Base-by-base conservation (phyloP, 345 rosid species). In the Passiflora organensis region DNA sequence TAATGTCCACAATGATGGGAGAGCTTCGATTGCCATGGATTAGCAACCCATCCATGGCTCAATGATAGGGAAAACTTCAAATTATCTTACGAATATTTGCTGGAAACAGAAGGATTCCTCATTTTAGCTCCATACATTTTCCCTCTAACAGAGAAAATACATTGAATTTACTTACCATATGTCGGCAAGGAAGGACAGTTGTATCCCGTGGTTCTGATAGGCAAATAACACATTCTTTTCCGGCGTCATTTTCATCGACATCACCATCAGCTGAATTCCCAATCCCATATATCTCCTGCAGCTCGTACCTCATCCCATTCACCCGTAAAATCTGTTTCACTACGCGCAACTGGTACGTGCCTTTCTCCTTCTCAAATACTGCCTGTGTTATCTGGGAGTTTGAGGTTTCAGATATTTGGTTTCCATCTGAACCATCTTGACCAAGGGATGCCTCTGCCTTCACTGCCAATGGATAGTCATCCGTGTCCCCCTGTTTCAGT, bases 171-270 rank as follows among this genome's bases (percentile, higher is more conserved):
- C 46, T 75, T 71, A 91, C 96, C 99, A 93, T 88, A 73, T 93
- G 99, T 42, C 99, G 77, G 75, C 99, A 93, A 10, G 96, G 99
- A 69, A 93, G 95, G 56, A 89, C 86, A 15, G 99, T 86, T 1
- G 94, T 93, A 57, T 89, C 94, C 36, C 94, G 80, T 48, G 89
- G 91, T 63, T 93, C 96, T 13, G 96, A 82, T 56, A 93, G 69
- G 79, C 99, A 93, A 43, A 89, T 88, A 18, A 93, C 96, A 5
- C 99, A 93, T 72, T 93, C 99, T 71, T 89, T 91, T 38, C 94
- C 96, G 0, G 78, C 69, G 47, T 93, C 96, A 67, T 78, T 86
- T 39, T 76, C 89, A 64, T 84, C 91, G 1, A 73, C 76, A 42
- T 81, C 87, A 1, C 77, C 82, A 15, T 83, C 90, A 12, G 83